Evolutionary conservation across 306 rosid species (phyloP).

Genomic region (Myrica gale): DNA sequence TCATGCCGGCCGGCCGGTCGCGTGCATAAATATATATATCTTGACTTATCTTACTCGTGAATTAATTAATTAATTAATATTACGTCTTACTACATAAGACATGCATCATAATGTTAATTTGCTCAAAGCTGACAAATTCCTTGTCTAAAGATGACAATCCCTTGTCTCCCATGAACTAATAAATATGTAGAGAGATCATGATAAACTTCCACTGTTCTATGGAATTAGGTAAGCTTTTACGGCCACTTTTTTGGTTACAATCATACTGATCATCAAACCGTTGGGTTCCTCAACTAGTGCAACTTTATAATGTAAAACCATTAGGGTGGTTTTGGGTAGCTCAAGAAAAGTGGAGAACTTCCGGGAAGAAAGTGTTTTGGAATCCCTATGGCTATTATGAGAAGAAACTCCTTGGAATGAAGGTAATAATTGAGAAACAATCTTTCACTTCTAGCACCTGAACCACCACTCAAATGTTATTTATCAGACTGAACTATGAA

Average conservation of each 20-base stretch:
- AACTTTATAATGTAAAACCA: neutral
- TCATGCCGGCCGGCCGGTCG: conserved; percentile 4
- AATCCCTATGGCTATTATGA: too few species aligned
- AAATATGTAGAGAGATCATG: too few species aligned
- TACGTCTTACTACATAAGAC: neutral
- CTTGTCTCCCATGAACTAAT: neutral
- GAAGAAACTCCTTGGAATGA: too few species aligned
- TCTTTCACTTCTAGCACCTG: too few species aligned
- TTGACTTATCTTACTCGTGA: neutral
- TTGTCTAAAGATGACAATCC: neutral
- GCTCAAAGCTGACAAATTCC: neutral
- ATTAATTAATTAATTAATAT: neutral
- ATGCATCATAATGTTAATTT: neutral
- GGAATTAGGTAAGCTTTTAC: neutral
- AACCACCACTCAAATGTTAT: too few species aligned
- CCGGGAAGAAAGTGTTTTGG: too few species aligned
- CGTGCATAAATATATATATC: neutral
- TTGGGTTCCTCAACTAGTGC: neutral
- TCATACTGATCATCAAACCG: neutral
- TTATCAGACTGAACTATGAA: too few species aligned
- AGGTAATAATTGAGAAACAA: too few species aligned
- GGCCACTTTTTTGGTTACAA: too few species aligned
- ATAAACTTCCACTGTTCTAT: too few species aligned
- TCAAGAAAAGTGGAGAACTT: too few species aligned
- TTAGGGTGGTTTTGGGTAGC: neutral